phyloP scores from a whole-genome alignment of 768 basidiomycete species.

The Tylopilus balloui region DNA sequence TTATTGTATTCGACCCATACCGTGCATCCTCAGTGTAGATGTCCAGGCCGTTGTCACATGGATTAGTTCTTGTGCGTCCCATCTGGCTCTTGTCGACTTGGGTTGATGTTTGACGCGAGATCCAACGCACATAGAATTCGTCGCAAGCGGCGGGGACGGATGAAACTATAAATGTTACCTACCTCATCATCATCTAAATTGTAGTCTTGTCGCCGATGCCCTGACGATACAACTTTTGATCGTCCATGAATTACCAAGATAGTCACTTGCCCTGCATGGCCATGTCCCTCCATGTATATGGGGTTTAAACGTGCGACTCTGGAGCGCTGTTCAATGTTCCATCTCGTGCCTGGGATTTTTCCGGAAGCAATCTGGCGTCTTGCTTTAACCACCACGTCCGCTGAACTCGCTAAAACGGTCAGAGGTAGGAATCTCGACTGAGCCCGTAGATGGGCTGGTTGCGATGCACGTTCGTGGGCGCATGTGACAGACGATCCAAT shows the following conservation, averaged over 20 bases:
- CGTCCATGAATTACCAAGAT: slow-evolving; percentile 10
- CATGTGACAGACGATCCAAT: background rate
- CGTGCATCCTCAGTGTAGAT: slow-evolving; percentile 1
- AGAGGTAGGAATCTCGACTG: too few relatives aligned
- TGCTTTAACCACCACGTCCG: too few relatives aligned
- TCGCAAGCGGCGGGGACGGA: background rate
- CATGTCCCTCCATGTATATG: background rate
- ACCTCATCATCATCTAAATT: slow-evolving; percentile 3
- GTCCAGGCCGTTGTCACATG: slow-evolving; percentile 2
- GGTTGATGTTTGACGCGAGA: slow-evolving; percentile 1
- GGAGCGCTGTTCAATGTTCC: background rate
- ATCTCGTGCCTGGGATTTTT: background rate
- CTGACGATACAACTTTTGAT: slow-evolving; percentile 3
- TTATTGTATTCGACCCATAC: slow-evolving; percentile 17
- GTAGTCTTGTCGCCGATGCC: slow-evolving; percentile 8
- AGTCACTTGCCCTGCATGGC: slow-evolving; percentile 7
- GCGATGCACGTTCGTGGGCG: slow-evolving; percentile 23
- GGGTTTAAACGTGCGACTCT: background rate
- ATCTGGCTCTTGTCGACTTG: background rate
- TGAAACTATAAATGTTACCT: slow-evolving; percentile 8
- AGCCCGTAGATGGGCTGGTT: background rate
- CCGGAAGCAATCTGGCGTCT: too few relatives aligned
- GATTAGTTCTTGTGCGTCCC: slow-evolving; percentile 16
- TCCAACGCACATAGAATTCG: slow-evolving; percentile 3
- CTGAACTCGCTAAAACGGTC: too few relatives aligned